These are phyloP conservation scores for Cystofilobasidium macerans DNA, from an alignment of 768 basidiomycete species.

Conservation along the genomic window DNA sequence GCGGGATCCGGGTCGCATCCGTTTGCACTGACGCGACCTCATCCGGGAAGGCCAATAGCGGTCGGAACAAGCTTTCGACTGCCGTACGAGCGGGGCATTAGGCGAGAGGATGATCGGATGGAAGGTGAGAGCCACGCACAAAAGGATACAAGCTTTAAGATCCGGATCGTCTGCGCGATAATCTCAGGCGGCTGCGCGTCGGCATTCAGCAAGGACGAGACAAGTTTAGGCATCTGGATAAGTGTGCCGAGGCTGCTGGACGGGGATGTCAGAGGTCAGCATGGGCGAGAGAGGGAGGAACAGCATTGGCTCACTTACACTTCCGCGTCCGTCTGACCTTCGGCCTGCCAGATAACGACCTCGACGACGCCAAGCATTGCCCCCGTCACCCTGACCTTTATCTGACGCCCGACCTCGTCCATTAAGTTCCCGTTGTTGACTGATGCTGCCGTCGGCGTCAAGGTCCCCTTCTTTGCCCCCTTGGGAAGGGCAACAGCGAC, in stretches of 20 bases:
- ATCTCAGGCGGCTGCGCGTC: constrained; percentile 2
- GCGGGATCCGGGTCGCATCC: constrained; percentile 15
- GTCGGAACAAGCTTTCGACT: constrained; percentile 20
- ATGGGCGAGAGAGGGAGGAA: background rate
- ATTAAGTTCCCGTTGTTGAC: background rate
- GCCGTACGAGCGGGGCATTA: background rate
- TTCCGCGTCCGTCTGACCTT: constrained; percentile 4
- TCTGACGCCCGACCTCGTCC: background rate
- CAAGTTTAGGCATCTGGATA: constrained; percentile 1
- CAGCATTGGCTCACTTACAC: background rate
- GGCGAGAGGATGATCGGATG: background rate
- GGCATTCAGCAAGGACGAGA: background rate
- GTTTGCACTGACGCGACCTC: background rate
- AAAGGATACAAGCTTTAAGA: constrained; percentile 6
- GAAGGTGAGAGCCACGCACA: constrained; percentile 13
- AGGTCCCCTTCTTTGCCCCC: background rate
- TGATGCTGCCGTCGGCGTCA: background rate
- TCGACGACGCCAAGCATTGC: constrained; percentile 11
- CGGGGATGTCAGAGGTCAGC: background rate
- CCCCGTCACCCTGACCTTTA: background rate
- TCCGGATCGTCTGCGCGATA: constrained; percentile 16
- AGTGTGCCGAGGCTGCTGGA: background rate
- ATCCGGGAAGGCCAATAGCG: constrained; percentile 21
- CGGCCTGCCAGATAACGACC: constrained; percentile 12
- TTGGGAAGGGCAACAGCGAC: background rate